Evolutionary conservation across 129 eudicot genomes (phyloP).

Genomic region (Tanacetum coccineum): DNA sequence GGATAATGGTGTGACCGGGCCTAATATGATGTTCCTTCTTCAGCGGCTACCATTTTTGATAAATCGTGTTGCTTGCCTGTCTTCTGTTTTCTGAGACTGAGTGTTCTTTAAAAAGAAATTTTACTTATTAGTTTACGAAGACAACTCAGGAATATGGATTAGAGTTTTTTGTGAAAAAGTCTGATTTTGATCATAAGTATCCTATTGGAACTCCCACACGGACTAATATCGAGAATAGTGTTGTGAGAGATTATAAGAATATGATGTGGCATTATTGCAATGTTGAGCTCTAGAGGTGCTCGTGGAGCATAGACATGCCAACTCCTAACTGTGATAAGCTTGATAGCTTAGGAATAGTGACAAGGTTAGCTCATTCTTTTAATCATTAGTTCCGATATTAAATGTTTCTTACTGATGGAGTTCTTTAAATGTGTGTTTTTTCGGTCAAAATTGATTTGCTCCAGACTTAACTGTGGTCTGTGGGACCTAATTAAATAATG

Average conservation of each 20-base stretch:
- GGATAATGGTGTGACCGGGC: conserved; percentile 54
- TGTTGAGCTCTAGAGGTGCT: conserved; percentile 85
- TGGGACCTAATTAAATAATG: conserved; percentile 2
- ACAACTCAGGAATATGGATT: conserved; percentile 68
- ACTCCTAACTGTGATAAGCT: conserved; percentile 98
- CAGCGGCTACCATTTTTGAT: conserved; percentile 79
- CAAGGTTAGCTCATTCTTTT: conserved; percentile 49
- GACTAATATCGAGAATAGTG: conserved; percentile 56
- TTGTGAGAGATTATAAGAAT: conserved; percentile 74
- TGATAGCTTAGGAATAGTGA: conserved; percentile 51
- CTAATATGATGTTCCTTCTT: conserved; percentile 62
- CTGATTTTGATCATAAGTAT: conserved; percentile 70
- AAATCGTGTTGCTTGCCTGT: conserved; percentile 79
- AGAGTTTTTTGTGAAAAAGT: conserved; percentile 73
- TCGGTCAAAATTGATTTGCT: not conserved
- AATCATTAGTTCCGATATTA: not conserved
- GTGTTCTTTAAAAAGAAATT: conserved; percentile 86
- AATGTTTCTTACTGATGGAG: conserved; percentile 1
- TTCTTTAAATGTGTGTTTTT: conserved; percentile 4
- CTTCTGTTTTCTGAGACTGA: conserved; percentile 85
- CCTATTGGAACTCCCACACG: conserved; percentile 67
- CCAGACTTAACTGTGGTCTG: not conserved
- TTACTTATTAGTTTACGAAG: conserved; percentile 62
- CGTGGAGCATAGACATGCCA: conserved; percentile 85
- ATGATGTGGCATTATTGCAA: conserved; percentile 88